Conservation (phyloP, 2,329 filamentous ascomycete species). For the Fusarium decemcellulare region DNA sequence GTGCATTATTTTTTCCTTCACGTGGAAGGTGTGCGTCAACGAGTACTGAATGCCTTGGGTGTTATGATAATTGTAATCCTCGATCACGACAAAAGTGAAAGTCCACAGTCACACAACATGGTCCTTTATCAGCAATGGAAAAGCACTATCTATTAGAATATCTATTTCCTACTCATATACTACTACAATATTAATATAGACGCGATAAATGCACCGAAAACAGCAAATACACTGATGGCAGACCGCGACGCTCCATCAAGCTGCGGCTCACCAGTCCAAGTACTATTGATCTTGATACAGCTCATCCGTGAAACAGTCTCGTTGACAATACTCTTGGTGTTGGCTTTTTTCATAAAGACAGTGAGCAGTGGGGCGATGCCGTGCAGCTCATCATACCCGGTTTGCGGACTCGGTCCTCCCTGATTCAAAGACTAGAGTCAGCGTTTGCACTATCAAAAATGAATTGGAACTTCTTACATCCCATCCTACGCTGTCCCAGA, state of each 20-base stretch:
- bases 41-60: too few relatives aligned
- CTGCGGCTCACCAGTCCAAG: background rate
- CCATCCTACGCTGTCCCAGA: background rate
- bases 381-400: background rate
- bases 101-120: too few relatives aligned
- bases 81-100: too few relatives aligned
- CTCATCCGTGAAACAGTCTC: constrained; percentile 3
- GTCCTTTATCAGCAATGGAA: too few relatives aligned
- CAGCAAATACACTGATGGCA: background rate
- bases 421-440: background rate
- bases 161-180: too few relatives aligned
- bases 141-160: too few relatives aligned
- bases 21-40: too few relatives aligned
- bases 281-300: constrained; percentile 5
- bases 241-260: background rate
- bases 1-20: too few relatives aligned
- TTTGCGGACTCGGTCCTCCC: background rate
- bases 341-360: background rate
- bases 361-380: background rate
- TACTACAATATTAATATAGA: background rate
- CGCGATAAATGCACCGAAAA: background rate
- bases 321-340: background rate
- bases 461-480: constrained; percentile 1
- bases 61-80: too few relatives aligned
- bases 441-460: background rate